phyloP scores from a whole-genome alignment of 2,329 filamentous ascomycete species.

The Aspergillus thermomutatus region DNA sequence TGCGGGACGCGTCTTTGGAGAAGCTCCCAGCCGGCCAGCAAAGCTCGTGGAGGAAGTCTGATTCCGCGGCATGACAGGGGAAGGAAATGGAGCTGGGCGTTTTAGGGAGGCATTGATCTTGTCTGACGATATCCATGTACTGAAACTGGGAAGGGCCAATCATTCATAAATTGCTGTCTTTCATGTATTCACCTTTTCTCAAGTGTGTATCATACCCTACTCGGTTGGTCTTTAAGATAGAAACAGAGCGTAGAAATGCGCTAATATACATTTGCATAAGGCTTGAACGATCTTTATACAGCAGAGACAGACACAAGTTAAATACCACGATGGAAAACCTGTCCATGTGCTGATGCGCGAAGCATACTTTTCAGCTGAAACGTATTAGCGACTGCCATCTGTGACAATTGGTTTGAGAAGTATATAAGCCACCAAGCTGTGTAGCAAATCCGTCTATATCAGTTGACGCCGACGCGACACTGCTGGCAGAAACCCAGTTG shows the following conservation, averaged over 20 bases:
- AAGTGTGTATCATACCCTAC: background rate
- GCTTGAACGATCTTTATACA: background rate
- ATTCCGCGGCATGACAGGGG: slow-evolving; percentile 5
- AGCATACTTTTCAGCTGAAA: background rate
- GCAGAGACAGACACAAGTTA: background rate
- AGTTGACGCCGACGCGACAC: background rate
- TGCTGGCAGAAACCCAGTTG: too few relatives aligned
- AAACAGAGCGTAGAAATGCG: background rate
- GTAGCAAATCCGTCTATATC: background rate
- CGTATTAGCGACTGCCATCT: background rate
- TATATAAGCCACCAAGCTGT: background rate
- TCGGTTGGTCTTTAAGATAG: background rate
- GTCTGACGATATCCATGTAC: background rate
- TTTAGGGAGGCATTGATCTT: background rate
- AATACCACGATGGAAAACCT: background rate
- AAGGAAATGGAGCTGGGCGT: slow-evolving; percentile 20
- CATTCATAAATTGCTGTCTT: background rate
- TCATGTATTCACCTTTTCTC: background rate
- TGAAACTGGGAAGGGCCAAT: background rate
- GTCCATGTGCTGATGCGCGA: background rate
- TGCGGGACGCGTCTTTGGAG: slow-evolving; percentile 39
- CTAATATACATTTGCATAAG: background rate
- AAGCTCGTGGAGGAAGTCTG: slow-evolving; percentile 41
- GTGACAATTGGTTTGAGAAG: background rate
- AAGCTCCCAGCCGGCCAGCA: slow-evolving; percentile 14